Evolutionary conservation across 805 yeast genomes (phyloP), one percentile per base, ranked within the genome.

Genomic region (Metschnikowia anglica): DNA sequence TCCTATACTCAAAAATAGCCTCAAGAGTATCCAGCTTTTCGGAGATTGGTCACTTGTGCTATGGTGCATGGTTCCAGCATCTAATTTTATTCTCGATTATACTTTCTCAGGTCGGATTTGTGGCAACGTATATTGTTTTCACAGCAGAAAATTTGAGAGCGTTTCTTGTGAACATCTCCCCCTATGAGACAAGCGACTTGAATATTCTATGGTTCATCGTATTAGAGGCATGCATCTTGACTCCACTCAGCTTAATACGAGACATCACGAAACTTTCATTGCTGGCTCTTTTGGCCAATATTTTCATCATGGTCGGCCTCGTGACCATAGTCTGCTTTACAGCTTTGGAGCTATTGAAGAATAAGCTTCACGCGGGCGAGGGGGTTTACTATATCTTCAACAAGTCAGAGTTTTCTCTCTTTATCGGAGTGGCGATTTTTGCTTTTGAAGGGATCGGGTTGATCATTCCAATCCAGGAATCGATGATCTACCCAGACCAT

Each of bases 381-480:
- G 80, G 77, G 2, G 70, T 85, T 24, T 68, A 70, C 17, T 61
- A 63, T 37, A 59, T 63, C 25, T 75, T 85, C 63, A 85, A 85
- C 59, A 47, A 66, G 23, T 68, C 73, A 4, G 73, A 73, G 38
- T 85, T 87, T 73, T 79, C 91, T 0, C 63, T 86, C 36, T 85
- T 85, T 56, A 80, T 85, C 38, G 95, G 95, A 7, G 87, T 86
- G 5, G 90, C 91, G 2, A 85, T 86, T 23, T 86, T 86, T 68
- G 88, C 93, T n/a, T 86, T 85, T 58, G 95, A 86, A 65, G 95
- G 95, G 1, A 85, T 86, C 44, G 93, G 95, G 0, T 68, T 86
- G 35, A 83, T 86, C 37, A 82, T 86, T 18, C 95, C 95, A 0
- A 83, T 86, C 40, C 88, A 85, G 55, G 87, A 85, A 52, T 83